Conservation (phyloP, 2,329 filamentous ascomycete species). For the Venturia carpophila region DNA sequence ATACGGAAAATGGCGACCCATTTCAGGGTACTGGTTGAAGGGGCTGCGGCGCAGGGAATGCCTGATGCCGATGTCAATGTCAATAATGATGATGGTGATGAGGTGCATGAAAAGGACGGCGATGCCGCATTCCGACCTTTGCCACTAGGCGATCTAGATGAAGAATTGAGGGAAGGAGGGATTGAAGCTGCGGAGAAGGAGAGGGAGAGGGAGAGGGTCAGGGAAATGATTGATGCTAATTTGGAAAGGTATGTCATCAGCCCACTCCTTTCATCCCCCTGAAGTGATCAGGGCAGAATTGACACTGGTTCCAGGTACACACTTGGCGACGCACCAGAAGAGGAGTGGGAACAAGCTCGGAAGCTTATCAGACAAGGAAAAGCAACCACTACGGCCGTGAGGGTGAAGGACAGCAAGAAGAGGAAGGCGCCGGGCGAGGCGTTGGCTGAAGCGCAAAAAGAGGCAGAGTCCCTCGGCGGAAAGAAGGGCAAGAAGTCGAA, state of each 20-base stretch:
- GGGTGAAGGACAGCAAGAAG: constrained; percentile 46
- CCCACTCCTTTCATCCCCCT: constrained; percentile 13
- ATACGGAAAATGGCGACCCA: constrained; percentile 76
- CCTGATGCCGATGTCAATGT: constrained; percentile 38
- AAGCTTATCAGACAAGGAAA: constrained; percentile 59
- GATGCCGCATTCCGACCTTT: constrained; percentile 57
- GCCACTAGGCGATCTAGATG: constrained; percentile 65
- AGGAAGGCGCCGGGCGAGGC: constrained; percentile 65
- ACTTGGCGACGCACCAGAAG: constrained; percentile 38
- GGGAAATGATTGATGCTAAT: constrained; percentile 80
- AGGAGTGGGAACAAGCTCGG: constrained; percentile 57
- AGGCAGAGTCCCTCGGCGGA: constrained; percentile 28
- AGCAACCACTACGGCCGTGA: constrained; percentile 66
- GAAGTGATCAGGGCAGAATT: neutral
- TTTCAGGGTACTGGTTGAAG: constrained; percentile 67
- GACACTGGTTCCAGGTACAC: constrained; percentile 30
- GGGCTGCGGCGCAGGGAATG: constrained; percentile 48
- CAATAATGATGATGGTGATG: constrained; percentile 42
- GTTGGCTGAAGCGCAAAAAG: constrained; percentile 40
- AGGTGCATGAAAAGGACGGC: constrained; percentile 51
- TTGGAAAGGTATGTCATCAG: constrained; percentile 66
- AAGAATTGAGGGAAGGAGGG: constrained; percentile 77
- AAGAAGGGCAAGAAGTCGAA: constrained; percentile 29
- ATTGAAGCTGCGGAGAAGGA: constrained; percentile 69
- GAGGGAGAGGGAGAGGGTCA: constrained; percentile 69